Evolutionary conservation across 352 stramenopile genomes (phyloP).

Genomic region (Globisporangium canariense): DNA sequence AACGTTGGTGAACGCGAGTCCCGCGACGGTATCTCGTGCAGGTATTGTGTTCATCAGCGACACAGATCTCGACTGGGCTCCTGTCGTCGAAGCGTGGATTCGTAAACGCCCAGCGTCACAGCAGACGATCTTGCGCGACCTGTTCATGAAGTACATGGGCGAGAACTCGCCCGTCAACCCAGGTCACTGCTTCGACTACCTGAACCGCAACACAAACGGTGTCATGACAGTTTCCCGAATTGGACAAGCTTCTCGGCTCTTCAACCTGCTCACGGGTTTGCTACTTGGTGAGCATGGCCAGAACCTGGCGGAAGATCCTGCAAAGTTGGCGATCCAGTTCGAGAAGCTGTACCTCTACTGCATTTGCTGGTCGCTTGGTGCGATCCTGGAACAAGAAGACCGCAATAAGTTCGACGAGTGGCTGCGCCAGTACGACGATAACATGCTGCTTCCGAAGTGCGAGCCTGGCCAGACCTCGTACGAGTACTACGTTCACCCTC

Average conservation of each 20-base stretch:
- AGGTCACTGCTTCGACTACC: slow-evolving; percentile 95
- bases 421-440: slow-evolving; percentile 92
- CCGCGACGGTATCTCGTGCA: slow-evolving; percentile 94
- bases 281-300: slow-evolving; percentile 80
- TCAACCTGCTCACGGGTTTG: slow-evolving; percentile 90
- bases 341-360: slow-evolving; percentile 97
- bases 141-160: slow-evolving; percentile 97
- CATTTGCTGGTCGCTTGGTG: slow-evolving; percentile 95
- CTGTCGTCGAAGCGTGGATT: slow-evolving; percentile 96
- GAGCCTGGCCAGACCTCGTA: slow-evolving; percentile 88
- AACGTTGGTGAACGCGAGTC: slow-evolving; percentile 96
- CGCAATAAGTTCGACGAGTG: slow-evolving; percentile 95
- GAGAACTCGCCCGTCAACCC: slow-evolving; percentile 92
- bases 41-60: slow-evolving; percentile 99
- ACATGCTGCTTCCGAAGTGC: slow-evolving; percentile 90
- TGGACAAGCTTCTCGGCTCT: slow-evolving; percentile 74
- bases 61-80: slow-evolving; percentile 96
- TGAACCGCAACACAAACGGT: slow-evolving; percentile 91
- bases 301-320: slow-evolving; percentile 62
- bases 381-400: slow-evolving; percentile 95
- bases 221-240: slow-evolving; percentile 94
- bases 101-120: slow-evolving; percentile 86
- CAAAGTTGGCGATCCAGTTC: slow-evolving; percentile 75
- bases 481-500: slow-evolving; percentile 92
- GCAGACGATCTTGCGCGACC: slow-evolving; percentile 85